phyloP scores from a whole-genome alignment of 805 yeast genomes.

The Wickerhamiella nectarea region DNA sequence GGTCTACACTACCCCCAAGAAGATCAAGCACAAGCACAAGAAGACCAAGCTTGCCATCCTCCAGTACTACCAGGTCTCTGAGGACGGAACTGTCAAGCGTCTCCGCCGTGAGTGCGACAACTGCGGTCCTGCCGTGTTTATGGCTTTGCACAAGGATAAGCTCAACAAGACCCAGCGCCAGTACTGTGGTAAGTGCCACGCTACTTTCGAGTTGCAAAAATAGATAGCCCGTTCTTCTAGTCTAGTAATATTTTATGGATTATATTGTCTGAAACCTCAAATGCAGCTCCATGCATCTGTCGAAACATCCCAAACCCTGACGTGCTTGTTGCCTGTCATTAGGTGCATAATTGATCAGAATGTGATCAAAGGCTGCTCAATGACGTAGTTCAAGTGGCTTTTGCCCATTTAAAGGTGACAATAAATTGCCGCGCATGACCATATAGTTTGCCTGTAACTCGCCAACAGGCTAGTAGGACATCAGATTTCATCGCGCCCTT shows the following conservation, averaged over 20 bases:
- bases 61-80: conserved; percentile 98
- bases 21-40: conserved; percentile 99
- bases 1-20: conserved; percentile 99
- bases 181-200: conserved; percentile 99
- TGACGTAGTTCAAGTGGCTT: no score
- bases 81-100: conserved; percentile 96
- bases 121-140: conserved; percentile 99
- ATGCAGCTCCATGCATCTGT: no score
- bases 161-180: conserved; percentile 95
- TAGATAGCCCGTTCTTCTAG: conserved; percentile 9
- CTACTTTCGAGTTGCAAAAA: conserved; percentile 52
- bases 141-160: conserved; percentile 90
- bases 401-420: no score
- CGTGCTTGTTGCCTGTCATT: no score
- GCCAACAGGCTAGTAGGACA: no score
- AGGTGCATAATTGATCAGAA: no score
- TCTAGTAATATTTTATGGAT: background rate
- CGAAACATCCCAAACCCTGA: no score
- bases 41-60: conserved; percentile 98
- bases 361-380: no score
- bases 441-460: no score
- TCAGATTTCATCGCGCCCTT: no score
- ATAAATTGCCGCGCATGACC: no score
- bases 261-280: no score
- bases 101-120: conserved; percentile 96